Conservation (phyloP, 2,329 filamentous ascomycete species). For the Aspergillus niger region DNA sequence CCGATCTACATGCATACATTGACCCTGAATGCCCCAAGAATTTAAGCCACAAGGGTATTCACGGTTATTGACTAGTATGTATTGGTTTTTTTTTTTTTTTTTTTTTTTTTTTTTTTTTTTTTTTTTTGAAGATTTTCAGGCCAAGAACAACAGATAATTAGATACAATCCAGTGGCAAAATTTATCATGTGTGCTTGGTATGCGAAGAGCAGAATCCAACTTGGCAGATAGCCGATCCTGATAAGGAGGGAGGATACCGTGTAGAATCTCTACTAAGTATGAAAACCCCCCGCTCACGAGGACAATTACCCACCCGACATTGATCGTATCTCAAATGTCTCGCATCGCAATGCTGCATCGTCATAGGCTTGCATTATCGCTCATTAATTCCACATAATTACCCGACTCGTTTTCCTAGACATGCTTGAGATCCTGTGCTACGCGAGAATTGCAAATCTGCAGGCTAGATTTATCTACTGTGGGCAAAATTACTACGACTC, state of each 20-base stretch:
- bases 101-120: no score
- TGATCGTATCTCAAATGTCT: neutral
- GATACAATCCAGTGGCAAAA: no score
- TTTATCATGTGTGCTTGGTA: neutral
- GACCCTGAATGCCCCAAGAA: neutral
- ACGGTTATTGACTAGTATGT: neutral
- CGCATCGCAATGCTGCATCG: neutral
- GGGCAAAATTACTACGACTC: no score
- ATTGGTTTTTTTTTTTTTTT: neutral
- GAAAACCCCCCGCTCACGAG: neutral
- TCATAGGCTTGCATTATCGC: neutral
- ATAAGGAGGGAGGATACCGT: neutral
- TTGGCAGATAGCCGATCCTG: neutral
- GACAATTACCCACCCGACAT: neutral
- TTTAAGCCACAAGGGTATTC: neutral
- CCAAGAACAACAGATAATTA: neutral
- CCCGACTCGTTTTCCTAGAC: no score
- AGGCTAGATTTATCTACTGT: no score
- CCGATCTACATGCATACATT: neutral
- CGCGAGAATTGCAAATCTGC: no score
- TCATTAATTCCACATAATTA: no score
- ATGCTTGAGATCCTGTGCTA: no score
- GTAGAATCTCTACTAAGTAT: neutral
- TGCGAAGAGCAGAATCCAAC: neutral
- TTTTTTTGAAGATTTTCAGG: neutral